Percentiles rank a stretch among this genome's conserved stretches.
These are phyloP conservation scores for Phytopythium vexans DNA, from an alignment of 352 stramenopile genomes.

Conservation along the genomic window DNA sequence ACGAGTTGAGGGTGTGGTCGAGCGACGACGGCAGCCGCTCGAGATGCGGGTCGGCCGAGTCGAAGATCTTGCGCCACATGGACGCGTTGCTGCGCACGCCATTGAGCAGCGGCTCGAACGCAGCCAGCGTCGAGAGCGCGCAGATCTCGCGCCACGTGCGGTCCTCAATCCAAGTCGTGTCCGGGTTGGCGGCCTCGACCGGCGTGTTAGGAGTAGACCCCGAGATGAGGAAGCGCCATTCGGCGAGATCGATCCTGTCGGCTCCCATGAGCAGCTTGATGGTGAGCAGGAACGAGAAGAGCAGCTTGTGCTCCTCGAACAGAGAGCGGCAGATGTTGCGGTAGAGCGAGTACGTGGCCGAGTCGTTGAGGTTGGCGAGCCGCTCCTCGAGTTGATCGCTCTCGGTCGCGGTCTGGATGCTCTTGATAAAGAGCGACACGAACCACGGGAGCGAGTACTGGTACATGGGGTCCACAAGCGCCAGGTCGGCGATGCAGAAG, in stretches of 20 bases:
- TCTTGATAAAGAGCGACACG: conserved; percentile 88
- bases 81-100: conserved; percentile 29
- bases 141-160: conserved; percentile 48
- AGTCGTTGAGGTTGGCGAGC: conserved; percentile 89
- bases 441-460: conserved; percentile 95
- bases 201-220: conserved; percentile 50
- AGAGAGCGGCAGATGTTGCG: conserved; percentile 92
- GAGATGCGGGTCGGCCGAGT: conserved; percentile 78
- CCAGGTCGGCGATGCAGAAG: conserved; percentile 90
- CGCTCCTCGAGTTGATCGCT: conserved; percentile 64
- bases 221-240: conserved; percentile 94
- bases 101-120: conserved; percentile 47
- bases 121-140: conserved; percentile 57
- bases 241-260: conserved; percentile 79
- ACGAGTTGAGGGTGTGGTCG: conserved; percentile 65
- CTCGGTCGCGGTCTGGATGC: conserved; percentile 78
- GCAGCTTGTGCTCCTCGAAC: conserved; percentile 93
- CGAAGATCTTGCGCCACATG: conserved; percentile 72
- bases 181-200: conserved; percentile 18
- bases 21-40: conserved; percentile 62
- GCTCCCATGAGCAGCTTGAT: conserved; percentile 82
- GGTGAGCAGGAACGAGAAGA: conserved; percentile 91
- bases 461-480: conserved; percentile 88
- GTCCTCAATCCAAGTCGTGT: conserved; percentile 26
- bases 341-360: conserved; percentile 94